Evolutionary conservation across 148 eudicot species (phyloP), one percentile per base, ranked within the genome.

Genomic region (Cornus florida): DNA sequence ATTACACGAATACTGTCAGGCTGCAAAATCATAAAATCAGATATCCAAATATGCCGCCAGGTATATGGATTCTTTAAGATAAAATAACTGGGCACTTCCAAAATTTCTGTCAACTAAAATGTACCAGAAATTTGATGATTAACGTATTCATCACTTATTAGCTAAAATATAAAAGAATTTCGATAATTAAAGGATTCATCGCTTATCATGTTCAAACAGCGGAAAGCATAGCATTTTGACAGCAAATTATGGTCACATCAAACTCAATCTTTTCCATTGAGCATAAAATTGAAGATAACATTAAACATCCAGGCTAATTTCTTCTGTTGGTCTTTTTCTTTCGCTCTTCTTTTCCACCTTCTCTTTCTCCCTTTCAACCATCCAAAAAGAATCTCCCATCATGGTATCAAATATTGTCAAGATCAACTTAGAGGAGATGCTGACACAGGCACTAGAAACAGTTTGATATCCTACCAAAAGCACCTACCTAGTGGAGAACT

Each of bases 1-100:
- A 96, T 96, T 71, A 93, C 92, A 69, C 98, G 90, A 20, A 96
- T 96, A 80, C 97, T 96, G 79, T 96, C 99, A 46, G 98, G 97
- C 99, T 95, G 97, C 84, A 88, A 89, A 72, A 41, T 67, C 32
- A 77, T 22, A 24, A 66, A 22, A 59, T 10, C 62, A 16, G 71
- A 60, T 33, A 64, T 72, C 72, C 72, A 65, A 48, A 3, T 14
- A 32, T 69, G 20, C 32, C 14, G n/a, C 77, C 57, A 23, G 10
- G 43, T 41, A 43, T 69, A 16, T 14, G 46, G 43, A 17, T 6
- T 69, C 2, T 35, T 32, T 6, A 33, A 43, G 73, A 20, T 17
- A 3, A 50, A 48, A 46, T 48, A 72, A 46, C 28, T 0, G 48
- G 50, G 60, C 8, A 72, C 62, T 72, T 46, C 62, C 73, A 0